Base-by-base conservation (phyloP, 2,329 filamentous ascomycete species). In the Rutstroemia sp. region DNA sequence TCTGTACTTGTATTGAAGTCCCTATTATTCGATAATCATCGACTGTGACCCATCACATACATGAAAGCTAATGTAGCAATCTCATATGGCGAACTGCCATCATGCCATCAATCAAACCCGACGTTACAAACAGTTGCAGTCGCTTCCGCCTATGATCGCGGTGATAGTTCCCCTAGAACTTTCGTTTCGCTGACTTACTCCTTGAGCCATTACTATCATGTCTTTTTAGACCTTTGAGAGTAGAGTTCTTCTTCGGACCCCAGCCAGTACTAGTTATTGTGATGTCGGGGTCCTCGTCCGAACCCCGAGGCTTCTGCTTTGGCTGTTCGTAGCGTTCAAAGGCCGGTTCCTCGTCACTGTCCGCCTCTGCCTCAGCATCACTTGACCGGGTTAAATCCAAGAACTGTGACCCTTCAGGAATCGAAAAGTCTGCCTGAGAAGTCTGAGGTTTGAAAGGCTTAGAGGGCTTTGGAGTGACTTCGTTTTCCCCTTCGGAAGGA, bases 351-450 rank as follows among this genome's bases (percentile, higher is more conserved):
- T 34, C 46, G 21, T 39, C n/a, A 12, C 38, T 52, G 14, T 50
- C 45, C 5, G 25, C 5, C 25, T 57, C 63, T 4, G 52, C 46
- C 8, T 66, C 64, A 21, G 47, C 25, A 54, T 66, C 63, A 27
- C 62, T 67, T 7, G 60, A 63, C 18, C 61, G n/a, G 1, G 65
- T 66, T 21, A 75, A 60, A 50, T 73, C 71, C 53, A 55, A 50
- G 4, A 75, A 65, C 49, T 74, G 73, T 0, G 70, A 70, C 5
- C 71, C 71, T 2, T 30, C 72, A 54, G 27, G 58, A 14, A n/a
- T 14, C 8, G 34, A 14, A 21, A 16, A 18, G 41, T 39, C 10
- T 14, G 44, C 58, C 37, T 71, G 71, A n/a, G 65, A 61, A 41
- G 60, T 9, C 5, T 16, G 34, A 42, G 54, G 39, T 12, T 39